These are phyloP conservation scores for Dichotomopilus funicola DNA, from an alignment of 2,329 filamentous ascomycete species.

Conservation along the genomic window DNA sequence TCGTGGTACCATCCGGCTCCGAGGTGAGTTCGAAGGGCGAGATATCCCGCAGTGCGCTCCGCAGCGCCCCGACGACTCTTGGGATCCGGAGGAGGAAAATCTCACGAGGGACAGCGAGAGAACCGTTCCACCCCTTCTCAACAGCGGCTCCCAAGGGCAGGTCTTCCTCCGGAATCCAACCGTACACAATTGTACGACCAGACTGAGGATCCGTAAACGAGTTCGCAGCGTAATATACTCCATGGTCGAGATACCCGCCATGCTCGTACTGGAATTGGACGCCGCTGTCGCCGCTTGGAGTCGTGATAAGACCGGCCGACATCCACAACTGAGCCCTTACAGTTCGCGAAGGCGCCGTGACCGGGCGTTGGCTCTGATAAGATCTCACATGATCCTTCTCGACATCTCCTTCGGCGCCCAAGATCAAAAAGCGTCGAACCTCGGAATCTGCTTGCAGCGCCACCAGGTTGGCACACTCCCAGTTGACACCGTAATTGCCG, in stretches of 20 bases:
- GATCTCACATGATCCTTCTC: not conserved
- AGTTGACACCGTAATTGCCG: not conserved
- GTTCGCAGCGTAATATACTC: not conserved
- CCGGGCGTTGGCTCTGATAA: not conserved
- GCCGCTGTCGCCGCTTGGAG: not conserved
- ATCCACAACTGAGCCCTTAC: not conserved
- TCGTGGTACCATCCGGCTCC: not conserved
- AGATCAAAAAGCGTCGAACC: not conserved
- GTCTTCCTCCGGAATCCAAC: not conserved
- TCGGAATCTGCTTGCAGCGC: not conserved
- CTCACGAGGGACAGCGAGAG: not conserved
- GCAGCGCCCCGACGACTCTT: not conserved
- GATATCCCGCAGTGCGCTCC: not conserved
- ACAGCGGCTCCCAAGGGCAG: not conserved
- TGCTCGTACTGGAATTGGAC: not conserved
- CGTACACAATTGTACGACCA: not conserved
- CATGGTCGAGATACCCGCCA: not conserved
- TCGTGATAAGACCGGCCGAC: not conserved
- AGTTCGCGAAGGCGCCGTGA: not conserved
- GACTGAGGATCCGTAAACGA: not conserved
- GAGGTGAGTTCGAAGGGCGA: not conserved
- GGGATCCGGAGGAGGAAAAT: conserved; percentile 3
- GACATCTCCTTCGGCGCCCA: not conserved
- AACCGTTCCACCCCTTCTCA: conserved; percentile 1
- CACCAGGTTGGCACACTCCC: not conserved